Evolutionary conservation across 208 protist species (phyloP), one percentile per base, ranked within the genome.

Genomic region (Strigomonas galati): DNA sequence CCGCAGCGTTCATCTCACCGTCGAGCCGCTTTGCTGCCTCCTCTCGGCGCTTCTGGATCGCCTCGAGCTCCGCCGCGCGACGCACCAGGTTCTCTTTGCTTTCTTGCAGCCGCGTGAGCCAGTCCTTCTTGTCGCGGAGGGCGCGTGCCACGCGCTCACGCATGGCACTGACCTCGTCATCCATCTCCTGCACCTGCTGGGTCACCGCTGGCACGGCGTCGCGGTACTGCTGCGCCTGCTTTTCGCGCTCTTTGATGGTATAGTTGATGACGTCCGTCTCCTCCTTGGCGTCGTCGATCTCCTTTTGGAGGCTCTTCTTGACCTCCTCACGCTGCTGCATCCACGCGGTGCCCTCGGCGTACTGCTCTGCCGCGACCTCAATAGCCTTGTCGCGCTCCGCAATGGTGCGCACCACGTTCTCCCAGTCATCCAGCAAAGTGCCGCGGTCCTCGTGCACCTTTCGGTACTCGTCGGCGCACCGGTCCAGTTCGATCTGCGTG

Each of bases 401-500:
- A 69, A 98, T 97, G 10, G 78, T 78, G 49, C 80, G 62, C 31
- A 98, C 82, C 31, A 95, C 85, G 32, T 74, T 58, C 76, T 97
- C 94, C 90, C 92, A 97, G 74, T 98, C 89, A n/a, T 76, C 60
- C 21, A 98, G 77, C 28, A 98, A 74, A 10, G 79, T 59, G 59
- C 96, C 74, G 60, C 95, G 85, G 56, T 97, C 91, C 27, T 78
- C 63, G 76, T 98, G 93, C 37, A 97, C 69, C 30, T 79, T 77
- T 19, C 81, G 71, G 90, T 97, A 98, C 66, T 97, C 93, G 58
- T 72, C 79, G 5, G 92, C 96, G 30, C 83, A 88, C 67, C 92
- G 95, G 79, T 98, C 94, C 1, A 98, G 81, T 74, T 97, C 95
- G 49, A 86, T 81, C 73, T 98, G 92, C 26, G 81, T 81, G 40